Evolutionary conservation across 2,329 filamentous ascomycete genomes (phyloP).

Genomic region (Dothideomycetes sp.): DNA sequence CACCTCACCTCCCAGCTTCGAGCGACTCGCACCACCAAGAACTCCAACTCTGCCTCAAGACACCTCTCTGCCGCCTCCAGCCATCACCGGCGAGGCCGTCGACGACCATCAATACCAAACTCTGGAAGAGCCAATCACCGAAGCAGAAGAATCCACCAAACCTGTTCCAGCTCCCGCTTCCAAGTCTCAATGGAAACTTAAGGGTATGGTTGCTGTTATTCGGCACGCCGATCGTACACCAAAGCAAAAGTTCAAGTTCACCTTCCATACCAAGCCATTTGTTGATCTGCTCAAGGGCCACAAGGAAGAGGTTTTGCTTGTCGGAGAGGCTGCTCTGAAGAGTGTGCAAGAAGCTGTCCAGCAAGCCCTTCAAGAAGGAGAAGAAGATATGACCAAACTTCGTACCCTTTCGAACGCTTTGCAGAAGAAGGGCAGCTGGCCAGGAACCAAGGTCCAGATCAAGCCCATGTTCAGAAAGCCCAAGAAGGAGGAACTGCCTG

Average conservation of each 20-base stretch:
- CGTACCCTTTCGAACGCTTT: constrained; percentile 75
- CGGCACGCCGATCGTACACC: constrained; percentile 94
- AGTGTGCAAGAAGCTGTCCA: constrained; percentile 87
- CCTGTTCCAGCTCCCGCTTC: constrained; percentile 45
- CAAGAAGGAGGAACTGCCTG: constrained; percentile 51
- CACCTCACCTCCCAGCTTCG: constrained; percentile 35
- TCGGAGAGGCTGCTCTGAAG: constrained; percentile 78
- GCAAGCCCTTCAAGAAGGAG: constrained; percentile 62
- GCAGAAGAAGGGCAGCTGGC: constrained; percentile 85
- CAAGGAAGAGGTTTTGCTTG: constrained; percentile 89
- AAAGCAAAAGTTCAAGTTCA: constrained; percentile 99
- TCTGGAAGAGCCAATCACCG: constrained; percentile 10
- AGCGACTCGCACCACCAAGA: constrained; percentile 20
- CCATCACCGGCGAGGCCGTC: constrained; percentile 14
- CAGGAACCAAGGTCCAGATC: constrained; percentile 96
- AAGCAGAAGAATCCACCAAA: constrained; percentile 11
- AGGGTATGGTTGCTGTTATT: constrained; percentile 94
- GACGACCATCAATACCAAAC: constrained; percentile 15
- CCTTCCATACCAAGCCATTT: constrained; percentile 93
- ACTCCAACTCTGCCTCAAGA: constrained; percentile 16
- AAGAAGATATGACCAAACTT: constrained; percentile 84
- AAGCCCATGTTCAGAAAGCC: constrained; percentile 98
- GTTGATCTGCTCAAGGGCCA: constrained; percentile 91
- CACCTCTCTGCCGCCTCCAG: constrained; percentile 25
- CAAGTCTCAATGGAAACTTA: constrained; percentile 95